Percentiles rank a stretch among this genome's conserved stretches.
Evolutionary conservation across 495 filamentous ascomycete genomes (phyloP).

Genomic region (Aspergillus homomorphus): DNA sequence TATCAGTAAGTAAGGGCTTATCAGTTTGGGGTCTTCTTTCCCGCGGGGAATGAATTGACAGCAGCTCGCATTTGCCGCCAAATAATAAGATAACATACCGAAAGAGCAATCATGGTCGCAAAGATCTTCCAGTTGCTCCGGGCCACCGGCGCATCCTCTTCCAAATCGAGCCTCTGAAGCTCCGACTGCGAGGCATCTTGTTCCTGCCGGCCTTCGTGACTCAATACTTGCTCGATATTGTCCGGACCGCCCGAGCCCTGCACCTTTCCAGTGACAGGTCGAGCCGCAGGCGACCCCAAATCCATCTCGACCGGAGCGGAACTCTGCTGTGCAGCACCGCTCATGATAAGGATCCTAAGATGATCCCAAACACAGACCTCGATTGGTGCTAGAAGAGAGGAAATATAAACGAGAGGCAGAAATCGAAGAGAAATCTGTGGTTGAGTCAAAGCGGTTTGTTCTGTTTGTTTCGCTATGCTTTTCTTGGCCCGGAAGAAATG

Average conservation of each 20-base stretch:
- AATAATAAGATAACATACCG: conserved; percentile 17
- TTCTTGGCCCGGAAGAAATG: background rate
- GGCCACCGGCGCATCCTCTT: background rate
- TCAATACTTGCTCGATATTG: background rate
- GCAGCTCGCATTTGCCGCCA: background rate
- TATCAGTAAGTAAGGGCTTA: background rate
- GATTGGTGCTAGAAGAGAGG: background rate
- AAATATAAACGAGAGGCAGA: background rate
- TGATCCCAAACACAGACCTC: background rate
- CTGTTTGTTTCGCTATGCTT: background rate
- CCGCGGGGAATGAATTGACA: no score
- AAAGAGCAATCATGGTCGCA: conserved; percentile 28
- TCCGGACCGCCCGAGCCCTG: background rate
- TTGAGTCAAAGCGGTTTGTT: conserved; percentile 7
- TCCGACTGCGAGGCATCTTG: background rate
- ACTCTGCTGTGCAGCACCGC: background rate
- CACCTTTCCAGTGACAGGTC: background rate
- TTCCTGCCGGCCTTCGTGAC: background rate
- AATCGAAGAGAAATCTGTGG: background rate
- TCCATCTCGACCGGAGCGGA: background rate
- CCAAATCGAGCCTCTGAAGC: background rate
- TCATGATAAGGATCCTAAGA: no score
- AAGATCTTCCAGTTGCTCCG: conserved; percentile 23
- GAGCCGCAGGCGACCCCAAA: background rate
- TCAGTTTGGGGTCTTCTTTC: background rate